Evolutionary conservation across 306 rosid species (phyloP).

Genomic region (Astragalus membranaceus): DNA sequence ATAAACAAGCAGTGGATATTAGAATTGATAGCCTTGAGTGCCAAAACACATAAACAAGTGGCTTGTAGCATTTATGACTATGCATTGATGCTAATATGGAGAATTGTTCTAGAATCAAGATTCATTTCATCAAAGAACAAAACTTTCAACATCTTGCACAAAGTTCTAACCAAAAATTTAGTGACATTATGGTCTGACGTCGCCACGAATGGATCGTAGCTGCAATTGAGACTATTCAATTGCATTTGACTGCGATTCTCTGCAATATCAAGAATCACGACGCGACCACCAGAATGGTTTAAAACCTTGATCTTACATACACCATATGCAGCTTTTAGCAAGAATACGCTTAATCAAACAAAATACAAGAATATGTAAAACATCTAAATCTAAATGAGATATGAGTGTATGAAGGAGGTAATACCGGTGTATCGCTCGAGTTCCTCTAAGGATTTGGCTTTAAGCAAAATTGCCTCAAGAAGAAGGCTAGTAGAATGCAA

Average conservation of each 20-base stretch:
- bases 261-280: too few relatives aligned
- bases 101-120: constrained; percentile 1
- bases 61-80: not conserved
- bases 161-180: too few relatives aligned
- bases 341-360: constrained; percentile 12
- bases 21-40: not conserved
- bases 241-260: too few relatives aligned
- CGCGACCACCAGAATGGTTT: too few relatives aligned
- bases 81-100: not conserved
- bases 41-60: not conserved
- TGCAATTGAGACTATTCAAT: too few relatives aligned
- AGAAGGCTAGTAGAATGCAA: constrained; percentile 92
- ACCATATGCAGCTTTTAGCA: not conserved
- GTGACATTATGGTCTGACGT: too few relatives aligned
- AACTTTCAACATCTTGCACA: not conserved
- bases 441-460: constrained; percentile 77
- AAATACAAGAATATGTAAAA: not conserved
- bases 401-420: not conserved
- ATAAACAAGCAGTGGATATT: constrained; percentile 19
- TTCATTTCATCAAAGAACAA: not conserved
- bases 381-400: not conserved
- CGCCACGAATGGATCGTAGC: too few relatives aligned
- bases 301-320: not conserved
- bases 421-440: constrained; percentile 64
- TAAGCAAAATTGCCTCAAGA: constrained; percentile 83